phyloP scores from a whole-genome alignment of 768 basidiomycete species.

The Dentipellis sp. region DNA sequence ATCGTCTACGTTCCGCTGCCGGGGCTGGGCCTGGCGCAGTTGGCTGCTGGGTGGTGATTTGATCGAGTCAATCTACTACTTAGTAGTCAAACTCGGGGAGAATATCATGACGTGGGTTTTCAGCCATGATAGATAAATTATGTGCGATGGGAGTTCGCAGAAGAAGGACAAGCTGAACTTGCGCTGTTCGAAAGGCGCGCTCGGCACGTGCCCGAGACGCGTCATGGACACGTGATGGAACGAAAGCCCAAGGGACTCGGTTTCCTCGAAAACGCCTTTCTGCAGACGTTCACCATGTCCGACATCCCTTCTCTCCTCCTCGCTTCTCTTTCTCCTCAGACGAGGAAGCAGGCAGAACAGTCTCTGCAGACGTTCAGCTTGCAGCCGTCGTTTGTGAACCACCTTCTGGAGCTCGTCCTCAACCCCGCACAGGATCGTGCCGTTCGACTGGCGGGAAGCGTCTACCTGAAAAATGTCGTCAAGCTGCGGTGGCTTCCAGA shows the following conservation, averaged over 20 bases:
- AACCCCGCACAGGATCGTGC: constrained; percentile 54
- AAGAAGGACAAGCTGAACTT: too few species aligned
- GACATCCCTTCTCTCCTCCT: constrained; percentile 62
- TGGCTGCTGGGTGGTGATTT: too few species aligned
- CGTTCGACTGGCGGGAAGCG: constrained; percentile 73
- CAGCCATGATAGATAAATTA: too few species aligned
- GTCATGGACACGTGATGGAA: not conserved
- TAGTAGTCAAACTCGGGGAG: too few species aligned
- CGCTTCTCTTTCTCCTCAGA: constrained; percentile 58
- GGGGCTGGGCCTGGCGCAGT: too few species aligned
- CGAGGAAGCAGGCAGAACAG: constrained; percentile 76
- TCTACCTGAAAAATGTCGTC: constrained; percentile 89
- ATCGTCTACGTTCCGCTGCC: too few species aligned
- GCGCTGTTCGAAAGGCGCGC: not conserved
- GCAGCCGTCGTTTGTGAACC: constrained; percentile 71
- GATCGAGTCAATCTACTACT: too few species aligned
- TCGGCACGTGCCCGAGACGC: not conserved
- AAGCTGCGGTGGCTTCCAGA: constrained; percentile 79
- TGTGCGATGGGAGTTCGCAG: too few species aligned
- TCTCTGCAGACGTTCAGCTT: constrained; percentile 55
- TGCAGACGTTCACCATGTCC: constrained; percentile 36
- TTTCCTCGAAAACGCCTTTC: not conserved
- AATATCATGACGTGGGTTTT: too few species aligned
- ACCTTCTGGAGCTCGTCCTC: constrained; percentile 73
- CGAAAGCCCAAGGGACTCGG: not conserved